phyloP scores from a whole-genome alignment of 2,329 filamentous ascomycete species.

The Colletotrichum simmondsii region DNA sequence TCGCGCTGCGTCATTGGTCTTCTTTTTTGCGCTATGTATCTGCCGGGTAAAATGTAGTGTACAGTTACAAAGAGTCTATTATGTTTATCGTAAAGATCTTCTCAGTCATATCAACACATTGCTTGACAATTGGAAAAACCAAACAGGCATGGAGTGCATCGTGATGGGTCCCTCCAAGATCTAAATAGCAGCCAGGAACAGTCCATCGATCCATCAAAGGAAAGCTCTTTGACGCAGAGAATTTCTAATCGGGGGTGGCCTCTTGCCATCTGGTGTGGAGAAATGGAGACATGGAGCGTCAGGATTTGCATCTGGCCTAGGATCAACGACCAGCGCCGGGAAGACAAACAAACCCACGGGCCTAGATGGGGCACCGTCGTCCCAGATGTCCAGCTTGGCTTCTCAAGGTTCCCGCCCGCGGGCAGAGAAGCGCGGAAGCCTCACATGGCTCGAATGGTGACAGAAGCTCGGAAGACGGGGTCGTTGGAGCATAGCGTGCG shows the following conservation, averaged over 20 bases:
- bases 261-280: slow-evolving; percentile 14
- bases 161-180: not conserved
- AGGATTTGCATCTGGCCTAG: slow-evolving; percentile 17
- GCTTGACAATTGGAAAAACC: slow-evolving; percentile 5
- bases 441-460: slow-evolving; percentile 3
- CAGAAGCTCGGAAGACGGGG: not conserved
- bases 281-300: not conserved
- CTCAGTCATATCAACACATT: not conserved
- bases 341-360: slow-evolving; percentile 1
- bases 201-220: not conserved
- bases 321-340: not conserved
- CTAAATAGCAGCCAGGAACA: slow-evolving; percentile 12
- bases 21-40: not conserved
- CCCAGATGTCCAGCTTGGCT: not conserved
- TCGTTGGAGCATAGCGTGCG: slow-evolving; percentile 18
- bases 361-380: slow-evolving; percentile 9
- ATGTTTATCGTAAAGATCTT: not conserved
- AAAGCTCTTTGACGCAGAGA: slow-evolving; percentile 8
- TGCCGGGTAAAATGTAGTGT: not conserved
- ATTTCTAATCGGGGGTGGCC: slow-evolving; percentile 22
- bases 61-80: not conserved
- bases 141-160: not conserved
- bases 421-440: not conserved
- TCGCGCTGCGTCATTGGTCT: slow-evolving; percentile 16
- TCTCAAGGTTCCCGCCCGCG: not conserved